Base-by-base conservation (phyloP, 306 rosid species). In the Trichosanthes cucumerina region DNA sequence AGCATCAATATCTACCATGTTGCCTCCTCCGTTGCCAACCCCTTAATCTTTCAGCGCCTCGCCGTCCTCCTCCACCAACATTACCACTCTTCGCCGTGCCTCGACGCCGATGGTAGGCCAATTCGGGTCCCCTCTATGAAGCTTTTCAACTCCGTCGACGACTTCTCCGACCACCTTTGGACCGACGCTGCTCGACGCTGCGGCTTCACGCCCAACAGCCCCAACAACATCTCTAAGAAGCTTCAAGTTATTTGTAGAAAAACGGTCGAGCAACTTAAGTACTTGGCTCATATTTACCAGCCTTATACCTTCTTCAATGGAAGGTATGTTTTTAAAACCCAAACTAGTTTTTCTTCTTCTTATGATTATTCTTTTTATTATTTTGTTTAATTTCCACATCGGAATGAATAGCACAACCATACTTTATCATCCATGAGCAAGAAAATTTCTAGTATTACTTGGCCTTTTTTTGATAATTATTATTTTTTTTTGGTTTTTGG, bases 251-350 rank as follows among this genome's bases (percentile, higher is more conserved):
- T 89, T 15, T 89, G 93, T 82, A 87, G 87, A 86, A 95, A 92
- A 76, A 89, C 96, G 23, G 97, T 92, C 26, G 96, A 95, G 84
- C 97, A 89, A 88, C 92, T 96, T 4, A 95, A 91, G 87, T 83
- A 92, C 84, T 86, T 95, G 87, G 99, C 97, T 80, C 89, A 83
- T 64, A 88, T 93, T 75, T 93, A 93, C 76, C 89, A 92, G 80
- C 97, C 98, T 8, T 93, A 93, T 80, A 87, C 98, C 80, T 93
- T 93, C 82, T 93, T 89, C 82, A 90, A 91, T 84, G 98, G 99
- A 89, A 95, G 97, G 99, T n/a, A n/a, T n/a, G n/a, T n/a, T n/a
- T n/a, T n/a, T n/a, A n/a, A n/a, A n/a, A n/a, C n/a, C n/a, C n/a
- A n/a, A n/a, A n/a, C n/a, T n/a, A n/a, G n/a, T n/a, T n/a, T n/a